Percentiles rank a stretch among this genome's conserved stretches.
Conservation (phyloP, 148 eudicot genomes). For the Polygonum maritimum region DNA sequence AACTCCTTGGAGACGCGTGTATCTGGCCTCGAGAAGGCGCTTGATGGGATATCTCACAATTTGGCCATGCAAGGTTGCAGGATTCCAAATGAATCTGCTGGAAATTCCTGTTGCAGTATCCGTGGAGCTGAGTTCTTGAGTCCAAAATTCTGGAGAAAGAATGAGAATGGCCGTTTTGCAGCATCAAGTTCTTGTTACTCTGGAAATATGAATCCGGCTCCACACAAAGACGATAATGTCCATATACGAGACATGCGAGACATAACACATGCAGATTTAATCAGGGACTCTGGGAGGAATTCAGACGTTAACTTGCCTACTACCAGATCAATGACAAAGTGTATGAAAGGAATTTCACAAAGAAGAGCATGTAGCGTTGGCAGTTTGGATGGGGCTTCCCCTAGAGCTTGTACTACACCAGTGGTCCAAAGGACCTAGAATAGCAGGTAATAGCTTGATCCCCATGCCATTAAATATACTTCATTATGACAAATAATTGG, state of each 20-base stretch:
- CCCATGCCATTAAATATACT: background rate
- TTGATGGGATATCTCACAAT: constrained; percentile 59
- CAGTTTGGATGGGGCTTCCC: constrained; percentile 27
- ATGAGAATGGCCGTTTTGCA: constrained; percentile 29
- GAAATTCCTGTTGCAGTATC: constrained; percentile 42
- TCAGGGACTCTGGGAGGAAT: constrained; percentile 20
- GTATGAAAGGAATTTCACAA: background rate
- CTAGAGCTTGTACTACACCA: constrained; percentile 20
- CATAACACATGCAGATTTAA: constrained; percentile 2
- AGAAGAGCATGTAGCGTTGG: constrained; percentile 24
- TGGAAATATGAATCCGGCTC: constrained; percentile 9
- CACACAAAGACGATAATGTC: constrained; percentile 18
- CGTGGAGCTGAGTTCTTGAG: constrained; percentile 65
- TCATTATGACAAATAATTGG: background rate
- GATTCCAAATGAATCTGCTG: constrained; percentile 27
- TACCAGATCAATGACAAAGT: constrained; percentile 9
- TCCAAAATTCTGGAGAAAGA: constrained; percentile 64
- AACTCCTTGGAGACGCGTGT: constrained; percentile 68
- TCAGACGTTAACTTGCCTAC: constrained; percentile 11
- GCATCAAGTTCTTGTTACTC: constrained; percentile 27
- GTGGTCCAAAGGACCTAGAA: constrained; percentile 20
- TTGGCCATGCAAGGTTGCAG: constrained; percentile 50
- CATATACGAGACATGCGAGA: constrained; percentile 21
- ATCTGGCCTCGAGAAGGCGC: constrained; percentile 57
- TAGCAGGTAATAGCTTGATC: background rate